Percentiles rank a stretch among this genome's conserved stretches.
Conservation (phyloP, 2,329 filamentous ascomycete species). For the Claviceps africana region DNA sequence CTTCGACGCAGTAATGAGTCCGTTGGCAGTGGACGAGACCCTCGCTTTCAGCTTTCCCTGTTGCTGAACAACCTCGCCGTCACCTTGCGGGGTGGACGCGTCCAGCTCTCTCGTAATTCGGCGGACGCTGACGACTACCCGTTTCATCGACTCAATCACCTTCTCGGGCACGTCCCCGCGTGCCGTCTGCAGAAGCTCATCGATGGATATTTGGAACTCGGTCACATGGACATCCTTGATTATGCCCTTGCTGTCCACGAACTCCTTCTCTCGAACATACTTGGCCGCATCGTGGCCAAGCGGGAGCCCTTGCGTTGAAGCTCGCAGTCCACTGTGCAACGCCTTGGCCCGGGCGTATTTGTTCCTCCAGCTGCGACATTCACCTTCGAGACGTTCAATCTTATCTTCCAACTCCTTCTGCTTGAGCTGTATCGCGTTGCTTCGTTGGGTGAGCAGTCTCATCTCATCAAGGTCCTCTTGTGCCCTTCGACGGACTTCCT, state of each 20-base stretch:
- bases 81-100: conserved; percentile 38
- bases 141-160: conserved; percentile 76
- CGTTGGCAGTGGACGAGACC: conserved; percentile 88
- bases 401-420: conserved; percentile 66
- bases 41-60: conserved; percentile 61
- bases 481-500: conserved; percentile 75
- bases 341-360: conserved; percentile 82
- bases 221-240: conserved; percentile 89
- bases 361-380: conserved; percentile 80
- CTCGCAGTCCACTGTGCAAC: conserved; percentile 67
- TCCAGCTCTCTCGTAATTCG: conserved; percentile 74
- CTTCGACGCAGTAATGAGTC: conserved; percentile 85
- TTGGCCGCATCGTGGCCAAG: conserved; percentile 56
- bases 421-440: conserved; percentile 62
- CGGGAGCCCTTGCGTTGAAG: conserved; percentile 62
- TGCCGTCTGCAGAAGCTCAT: conserved; percentile 71
- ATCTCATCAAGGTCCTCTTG: conserved; percentile 78
- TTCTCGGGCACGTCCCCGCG: conserved; percentile 58
- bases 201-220: conserved; percentile 86
- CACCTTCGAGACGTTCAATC: conserved; percentile 62
- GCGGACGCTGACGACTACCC: conserved; percentile 68
- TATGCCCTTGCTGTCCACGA: conserved; percentile 58
- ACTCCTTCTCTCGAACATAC: conserved; percentile 50
- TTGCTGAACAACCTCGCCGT: conserved; percentile 36
- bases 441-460: conserved; percentile 70